phyloP scores from a whole-genome alignment of 371 early-diverging fungal species.

The Entomophthora muscae region DNA sequence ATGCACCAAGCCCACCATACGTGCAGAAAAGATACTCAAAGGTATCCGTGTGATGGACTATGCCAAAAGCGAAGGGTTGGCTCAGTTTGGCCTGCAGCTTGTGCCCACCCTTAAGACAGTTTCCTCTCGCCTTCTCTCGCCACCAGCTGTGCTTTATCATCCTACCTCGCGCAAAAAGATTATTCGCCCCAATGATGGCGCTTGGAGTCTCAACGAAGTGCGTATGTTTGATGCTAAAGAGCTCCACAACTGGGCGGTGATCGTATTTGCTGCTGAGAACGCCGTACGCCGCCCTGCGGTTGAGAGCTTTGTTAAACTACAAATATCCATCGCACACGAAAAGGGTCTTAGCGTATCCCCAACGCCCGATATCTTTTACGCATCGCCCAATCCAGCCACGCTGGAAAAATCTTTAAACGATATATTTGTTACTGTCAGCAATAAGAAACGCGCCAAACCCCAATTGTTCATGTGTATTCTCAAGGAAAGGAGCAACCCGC shows the following conservation, averaged over 20 bases:
- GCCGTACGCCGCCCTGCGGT: constrained; percentile 27
- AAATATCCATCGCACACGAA: constrained; percentile 25
- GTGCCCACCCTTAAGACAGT: constrained; percentile 28
- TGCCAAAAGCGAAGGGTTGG: constrained; percentile 27
- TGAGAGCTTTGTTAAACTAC: constrained; percentile 28
- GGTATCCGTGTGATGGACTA: constrained; percentile 26
- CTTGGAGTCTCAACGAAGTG: constrained; percentile 84
- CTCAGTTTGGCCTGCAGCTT: constrained; percentile 47
- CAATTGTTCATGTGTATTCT: constrained; percentile 70
- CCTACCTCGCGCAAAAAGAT: constrained; percentile 34
- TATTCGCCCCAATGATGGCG: constrained; percentile 59
- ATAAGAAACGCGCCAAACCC: constrained; percentile 48
- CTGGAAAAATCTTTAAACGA: constrained; percentile 48
- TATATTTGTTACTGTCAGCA: constrained; percentile 47
- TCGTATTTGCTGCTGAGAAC: constrained; percentile 28
- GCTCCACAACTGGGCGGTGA: constrained; percentile 66
- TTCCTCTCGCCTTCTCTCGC: constrained; percentile 49
- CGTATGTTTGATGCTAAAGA: constrained; percentile 53
- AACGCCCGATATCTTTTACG: constrained; percentile 51
- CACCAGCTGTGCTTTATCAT: constrained; percentile 57
- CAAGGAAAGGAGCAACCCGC: constrained; percentile 59
- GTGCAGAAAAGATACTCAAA: constrained; percentile 34
- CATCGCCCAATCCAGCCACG: constrained; percentile 26
- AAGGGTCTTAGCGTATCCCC: constrained; percentile 40
- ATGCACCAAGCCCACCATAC: constrained; percentile 50